Percentiles rank a stretch among this genome's conserved stretches.
Conservation (phyloP, 805 yeast genomes). For the Teunomyces kruisii region DNA sequence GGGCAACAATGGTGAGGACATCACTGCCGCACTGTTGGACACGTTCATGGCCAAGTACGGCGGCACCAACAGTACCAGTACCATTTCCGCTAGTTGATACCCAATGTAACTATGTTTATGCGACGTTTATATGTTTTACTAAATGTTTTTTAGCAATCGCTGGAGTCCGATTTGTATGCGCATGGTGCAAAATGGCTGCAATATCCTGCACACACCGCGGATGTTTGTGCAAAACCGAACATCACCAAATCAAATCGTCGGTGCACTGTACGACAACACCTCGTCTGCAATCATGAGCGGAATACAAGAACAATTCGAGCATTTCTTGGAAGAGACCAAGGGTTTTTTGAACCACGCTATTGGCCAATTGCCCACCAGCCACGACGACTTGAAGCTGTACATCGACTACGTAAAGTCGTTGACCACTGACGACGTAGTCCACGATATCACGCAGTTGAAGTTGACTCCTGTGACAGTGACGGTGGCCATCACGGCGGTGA, state of each 20-base stretch:
- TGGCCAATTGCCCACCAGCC: slow-evolving; percentile 7
- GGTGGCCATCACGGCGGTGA: slow-evolving; percentile 26
- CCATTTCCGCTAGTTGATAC: no score
- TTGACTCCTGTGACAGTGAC: slow-evolving; percentile 37
- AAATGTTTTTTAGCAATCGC: no score
- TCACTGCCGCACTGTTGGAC: background rate
- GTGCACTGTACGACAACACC: background rate
- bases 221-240: background rate
- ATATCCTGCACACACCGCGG: background rate
- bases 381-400: slow-evolving; percentile 15
- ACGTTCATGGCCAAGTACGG: background rate
- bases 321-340: background rate
- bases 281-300: background rate
- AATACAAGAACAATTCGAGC: slow-evolving; percentile 1
- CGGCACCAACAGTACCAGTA: background rate
- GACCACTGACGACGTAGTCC: slow-evolving; percentile 21
- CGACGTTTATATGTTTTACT: no score
- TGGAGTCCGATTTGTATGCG: no score
- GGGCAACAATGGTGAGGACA: background rate
- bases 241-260: background rate
- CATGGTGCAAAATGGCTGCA: background rate
- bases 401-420: slow-evolving; percentile 9
- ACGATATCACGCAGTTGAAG: slow-evolving; percentile 29
- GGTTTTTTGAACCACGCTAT: slow-evolving; percentile 8
- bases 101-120: no score